phyloP scores from a whole-genome alignment of 129 eudicot species.

The Chrysanthemum lavandulifolium region DNA sequence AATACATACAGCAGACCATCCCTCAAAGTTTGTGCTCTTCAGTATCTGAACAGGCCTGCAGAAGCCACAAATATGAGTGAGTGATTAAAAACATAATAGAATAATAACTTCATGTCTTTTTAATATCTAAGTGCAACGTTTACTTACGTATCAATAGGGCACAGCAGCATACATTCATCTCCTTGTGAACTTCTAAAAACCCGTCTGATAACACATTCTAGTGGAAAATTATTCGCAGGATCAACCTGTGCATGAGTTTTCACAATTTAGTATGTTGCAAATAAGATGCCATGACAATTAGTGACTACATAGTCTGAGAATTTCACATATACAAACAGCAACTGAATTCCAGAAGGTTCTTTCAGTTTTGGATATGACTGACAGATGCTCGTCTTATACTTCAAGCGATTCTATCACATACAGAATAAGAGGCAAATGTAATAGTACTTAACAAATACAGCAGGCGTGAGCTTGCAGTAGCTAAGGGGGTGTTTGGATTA shows the following conservation, averaged over 20 bases:
- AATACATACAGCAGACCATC: constrained; percentile 92
- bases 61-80: constrained; percentile 8
- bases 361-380: neutral
- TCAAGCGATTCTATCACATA: too few species aligned
- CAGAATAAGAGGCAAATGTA: too few species aligned
- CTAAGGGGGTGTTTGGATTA: neutral
- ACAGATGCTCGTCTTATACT: too few species aligned
- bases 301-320: neutral
- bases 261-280: constrained; percentile 18
- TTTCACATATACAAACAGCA: neutral
- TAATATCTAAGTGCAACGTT: constrained; percentile 5
- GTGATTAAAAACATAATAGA: neutral
- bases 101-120: constrained; percentile 1
- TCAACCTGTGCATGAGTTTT: constrained; percentile 69
- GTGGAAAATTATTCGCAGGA: constrained; percentile 69
- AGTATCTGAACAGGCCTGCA: constrained; percentile 92
- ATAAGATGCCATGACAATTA: neutral
- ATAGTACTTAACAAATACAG: too few species aligned
- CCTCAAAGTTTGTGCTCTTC: constrained; percentile 88
- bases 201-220: constrained; percentile 89
- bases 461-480: too few species aligned
- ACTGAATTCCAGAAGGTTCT: constrained; percentile 14
- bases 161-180: constrained; percentile 86
- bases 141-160: constrained; percentile 94
- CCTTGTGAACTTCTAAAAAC: constrained; percentile 81